These are phyloP conservation scores for Suillus bovinus DNA, from an alignment of 768 basidiomycete species.

Conservation along the genomic window DNA sequence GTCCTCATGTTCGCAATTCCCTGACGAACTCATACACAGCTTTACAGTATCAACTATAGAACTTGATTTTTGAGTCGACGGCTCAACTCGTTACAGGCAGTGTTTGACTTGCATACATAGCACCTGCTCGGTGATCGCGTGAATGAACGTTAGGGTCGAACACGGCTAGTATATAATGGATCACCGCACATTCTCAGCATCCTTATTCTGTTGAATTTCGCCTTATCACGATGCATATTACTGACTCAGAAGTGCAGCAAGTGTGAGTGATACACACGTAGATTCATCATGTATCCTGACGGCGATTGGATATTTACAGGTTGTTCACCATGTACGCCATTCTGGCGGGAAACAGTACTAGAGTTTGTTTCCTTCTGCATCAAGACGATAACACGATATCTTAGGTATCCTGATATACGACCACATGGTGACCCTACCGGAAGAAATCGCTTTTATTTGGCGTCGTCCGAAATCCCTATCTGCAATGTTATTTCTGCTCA, in stretches of 20 bases:
- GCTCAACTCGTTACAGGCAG: background rate
- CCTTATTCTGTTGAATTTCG: background rate
- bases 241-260: constrained; percentile 7
- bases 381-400: background rate
- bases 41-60: too few species aligned
- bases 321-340: constrained; percentile 3
- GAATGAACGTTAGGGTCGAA: background rate
- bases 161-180: background rate
- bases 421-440: constrained; percentile 28
- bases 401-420: constrained; percentile 33
- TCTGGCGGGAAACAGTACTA: constrained; percentile 6
- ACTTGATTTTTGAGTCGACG: too few species aligned
- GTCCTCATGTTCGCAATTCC: too few species aligned
- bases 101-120: background rate
- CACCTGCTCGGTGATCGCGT: background rate
- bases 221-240: background rate
- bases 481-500: constrained; percentile 47
- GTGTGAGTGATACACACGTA: background rate
- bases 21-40: too few species aligned
- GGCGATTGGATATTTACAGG: background rate
- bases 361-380: background rate
- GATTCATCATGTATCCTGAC: background rate
- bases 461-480: constrained; percentile 37
- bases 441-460: constrained; percentile 49
- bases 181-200: background rate